Percentiles rank a stretch among this genome's conserved stretches.
Evolutionary conservation across 495 filamentous ascomycete species (phyloP).

Genomic region (Acidiella bohemica): DNA sequence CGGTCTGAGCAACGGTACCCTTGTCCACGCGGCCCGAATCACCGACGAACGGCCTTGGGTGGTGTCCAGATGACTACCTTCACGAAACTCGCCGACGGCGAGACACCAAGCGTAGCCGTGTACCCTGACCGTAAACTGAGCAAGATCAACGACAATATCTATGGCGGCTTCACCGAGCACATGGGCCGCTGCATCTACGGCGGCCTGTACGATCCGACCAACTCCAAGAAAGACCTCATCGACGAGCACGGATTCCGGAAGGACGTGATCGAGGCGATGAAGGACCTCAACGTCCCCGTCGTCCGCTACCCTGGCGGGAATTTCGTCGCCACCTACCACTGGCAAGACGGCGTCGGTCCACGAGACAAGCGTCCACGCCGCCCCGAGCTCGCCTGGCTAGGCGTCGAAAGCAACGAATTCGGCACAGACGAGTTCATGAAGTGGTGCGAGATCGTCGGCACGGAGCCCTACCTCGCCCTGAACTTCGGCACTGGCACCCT

Average conservation of each 20-base stretch:
- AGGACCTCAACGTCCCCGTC: conserved; percentile 57
- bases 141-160: conserved; percentile 59
- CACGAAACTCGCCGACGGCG: conserved; percentile 46
- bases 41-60: too few relatives aligned
- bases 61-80: conserved; percentile 66
- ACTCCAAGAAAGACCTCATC: conserved; percentile 37
- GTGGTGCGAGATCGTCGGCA: conserved; percentile 46
- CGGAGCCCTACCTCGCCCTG: conserved; percentile 60
- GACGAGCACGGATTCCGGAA: conserved; percentile 63
- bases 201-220: conserved; percentile 65
- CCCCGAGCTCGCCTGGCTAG: conserved; percentile 64
- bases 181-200: conserved; percentile 67
- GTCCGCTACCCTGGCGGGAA: conserved; percentile 71
- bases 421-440: conserved; percentile 75
- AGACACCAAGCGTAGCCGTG: conserved; percentile 46
- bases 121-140: conserved; percentile 46
- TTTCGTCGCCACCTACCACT: conserved; percentile 71
- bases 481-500: conserved; percentile 55
- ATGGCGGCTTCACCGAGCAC: conserved; percentile 65
- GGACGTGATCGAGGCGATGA: conserved; percentile 56
- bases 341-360: conserved; percentile 65
- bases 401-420: conserved; percentile 60
- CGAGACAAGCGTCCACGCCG: conserved; percentile 48
- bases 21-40: too few relatives aligned
- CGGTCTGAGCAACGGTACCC: too few relatives aligned